Percentiles rank a stretch among this genome's conserved stretches.
These are phyloP conservation scores for Quercus lobata DNA, from an alignment of 331 rosid genomes.

Conservation along the genomic window DNA sequence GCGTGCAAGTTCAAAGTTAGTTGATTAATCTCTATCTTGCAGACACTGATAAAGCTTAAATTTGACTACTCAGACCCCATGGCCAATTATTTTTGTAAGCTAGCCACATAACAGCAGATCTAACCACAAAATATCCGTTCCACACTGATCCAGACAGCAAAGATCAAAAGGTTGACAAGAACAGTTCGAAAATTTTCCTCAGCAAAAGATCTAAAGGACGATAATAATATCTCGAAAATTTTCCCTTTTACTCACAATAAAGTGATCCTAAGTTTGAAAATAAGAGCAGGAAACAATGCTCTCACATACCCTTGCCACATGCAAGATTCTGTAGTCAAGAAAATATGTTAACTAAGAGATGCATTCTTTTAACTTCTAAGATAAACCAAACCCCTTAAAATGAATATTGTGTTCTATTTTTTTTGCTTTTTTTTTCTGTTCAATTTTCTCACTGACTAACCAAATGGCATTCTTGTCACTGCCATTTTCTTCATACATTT, in stretches of 20 bases:
- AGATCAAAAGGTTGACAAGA: not conserved
- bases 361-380: no score
- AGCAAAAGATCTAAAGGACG: not conserved
- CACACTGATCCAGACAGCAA: not conserved
- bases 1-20: conserved; percentile 8
- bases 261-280: not conserved
- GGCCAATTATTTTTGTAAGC: not conserved
- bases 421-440: no score
- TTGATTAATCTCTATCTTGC: not conserved
- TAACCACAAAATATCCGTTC: not conserved
- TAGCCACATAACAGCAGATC: not conserved
- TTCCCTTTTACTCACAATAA: not conserved
- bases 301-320: not conserved
- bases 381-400: not conserved
- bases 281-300: not conserved
- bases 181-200: not conserved
- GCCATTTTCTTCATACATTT: not conserved
- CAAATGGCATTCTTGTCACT: no score
- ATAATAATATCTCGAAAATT: not conserved
- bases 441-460: no score
- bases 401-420: not conserved
- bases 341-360: not conserved
- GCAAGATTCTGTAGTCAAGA: not conserved
- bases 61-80: not conserved
- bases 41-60: not conserved